Conservation (phyloP, 345 rosid species). For the Lepidium aucheri region DNA sequence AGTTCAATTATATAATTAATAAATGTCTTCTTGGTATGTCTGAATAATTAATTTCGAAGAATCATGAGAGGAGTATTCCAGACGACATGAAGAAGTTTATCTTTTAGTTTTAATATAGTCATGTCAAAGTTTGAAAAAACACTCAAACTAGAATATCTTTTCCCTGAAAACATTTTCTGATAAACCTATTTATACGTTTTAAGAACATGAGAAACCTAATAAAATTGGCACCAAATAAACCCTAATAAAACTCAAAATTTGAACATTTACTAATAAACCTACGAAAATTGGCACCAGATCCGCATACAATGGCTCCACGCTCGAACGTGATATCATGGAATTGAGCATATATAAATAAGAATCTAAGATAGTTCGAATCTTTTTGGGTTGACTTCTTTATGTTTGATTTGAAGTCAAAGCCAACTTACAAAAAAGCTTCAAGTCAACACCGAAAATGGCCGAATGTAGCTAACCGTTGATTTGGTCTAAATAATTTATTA, state of each 20-base stretch:
- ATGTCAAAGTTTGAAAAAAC: background rate
- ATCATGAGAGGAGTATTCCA: background rate
- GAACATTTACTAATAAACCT: too few relatives aligned
- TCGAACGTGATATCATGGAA: background rate
- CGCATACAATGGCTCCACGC: background rate
- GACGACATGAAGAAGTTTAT: background rate
- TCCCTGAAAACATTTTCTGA: background rate
- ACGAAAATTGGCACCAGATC: background rate
- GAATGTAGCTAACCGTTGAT: conserved; percentile 6
- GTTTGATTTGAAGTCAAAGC: conserved; percentile 5
- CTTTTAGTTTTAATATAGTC: background rate
- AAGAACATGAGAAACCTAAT: background rate
- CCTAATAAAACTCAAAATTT: too few relatives aligned
- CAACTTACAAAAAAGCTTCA: background rate
- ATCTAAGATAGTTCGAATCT: background rate
- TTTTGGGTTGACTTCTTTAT: background rate
- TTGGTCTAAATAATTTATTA: background rate
- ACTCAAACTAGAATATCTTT: background rate
- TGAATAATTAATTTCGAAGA: background rate
- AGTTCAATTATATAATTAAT: background rate
- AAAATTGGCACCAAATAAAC: background rate
- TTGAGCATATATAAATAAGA: background rate
- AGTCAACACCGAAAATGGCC: conserved; percentile 6
- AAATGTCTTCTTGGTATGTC: background rate
- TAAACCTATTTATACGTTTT: background rate